Evolutionary conservation across 306 rosid genomes (phyloP), one percentile per base, ranked within the genome.

Genomic region (Ormosia emarginata): DNA sequence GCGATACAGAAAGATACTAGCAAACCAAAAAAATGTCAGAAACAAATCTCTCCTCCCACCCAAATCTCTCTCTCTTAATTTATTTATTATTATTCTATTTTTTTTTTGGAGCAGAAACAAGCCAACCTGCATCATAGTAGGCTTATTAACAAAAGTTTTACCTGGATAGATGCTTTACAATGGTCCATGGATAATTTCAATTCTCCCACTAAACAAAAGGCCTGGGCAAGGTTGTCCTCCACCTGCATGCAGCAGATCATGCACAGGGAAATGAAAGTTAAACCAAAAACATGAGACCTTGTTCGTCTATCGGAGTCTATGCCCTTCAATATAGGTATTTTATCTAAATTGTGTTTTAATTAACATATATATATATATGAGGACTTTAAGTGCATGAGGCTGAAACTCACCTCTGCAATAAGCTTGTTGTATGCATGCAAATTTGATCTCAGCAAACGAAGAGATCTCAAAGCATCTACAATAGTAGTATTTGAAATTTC

Each of bases 191-290:
- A 89, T 63, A 66, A 69, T 65, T 85, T 82, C 39, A 90, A 78
- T 36, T 94, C 90, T 75, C 94, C 94, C 24, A 81, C 58, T 79
- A 78, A 83, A 88, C 91, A 90, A 83, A 88, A 89, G 40, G 97
- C 98, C 85, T 89, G 93, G 13, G 98, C 94, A 63, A 94, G 86
- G 82, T 72, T 88, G 88, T 94, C 98, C 88, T 94, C 97, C 41
- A 80, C 97, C 98, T 94, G 88, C 89, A 77, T 72, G 76, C 78
- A 78, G 41, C 67, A 68, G 61, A 80, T 80, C 65, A 72, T 62
- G 56, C 58, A 37, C 30, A 79, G 63, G 59, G 29, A 67, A 77
- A 74, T 47, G 72, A 14, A 81, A 62, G 79, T 75, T 63, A 80
- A 52, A 71, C 10, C 37, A 18, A 37, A 44, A 83, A 65, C 37